Conservation (phyloP, 169 alveolate species). For the Pseudocohnilembus persalinus region DNA sequence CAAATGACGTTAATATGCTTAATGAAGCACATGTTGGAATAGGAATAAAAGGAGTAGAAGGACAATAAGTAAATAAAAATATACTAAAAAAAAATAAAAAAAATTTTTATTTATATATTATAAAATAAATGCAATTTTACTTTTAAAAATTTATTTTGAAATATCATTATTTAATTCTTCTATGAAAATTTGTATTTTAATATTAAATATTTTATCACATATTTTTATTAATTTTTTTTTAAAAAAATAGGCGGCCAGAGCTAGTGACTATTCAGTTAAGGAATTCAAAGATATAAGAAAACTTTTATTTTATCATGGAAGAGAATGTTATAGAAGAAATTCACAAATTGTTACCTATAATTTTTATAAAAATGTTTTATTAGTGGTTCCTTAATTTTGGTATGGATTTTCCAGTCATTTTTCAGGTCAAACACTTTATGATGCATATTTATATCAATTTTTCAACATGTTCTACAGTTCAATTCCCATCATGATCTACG, state of each 20-base stretch:
- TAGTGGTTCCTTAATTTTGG: conserved; percentile 76
- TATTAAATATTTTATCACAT: too few species aligned
- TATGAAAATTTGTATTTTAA: too few species aligned
- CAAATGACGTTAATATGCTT: conserved; percentile 91
- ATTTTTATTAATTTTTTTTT: too few species aligned
- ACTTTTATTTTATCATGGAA: conserved; percentile 76
- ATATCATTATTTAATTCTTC: too few species aligned
- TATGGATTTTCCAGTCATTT: conserved; percentile 68
- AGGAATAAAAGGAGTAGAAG: conserved; percentile 89
- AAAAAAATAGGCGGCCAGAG: conserved; percentile 61
- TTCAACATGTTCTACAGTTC: conserved; percentile 77
- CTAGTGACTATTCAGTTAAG: conserved; percentile 75
- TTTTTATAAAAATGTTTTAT: conserved; percentile 78
- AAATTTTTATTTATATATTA: too few species aligned
- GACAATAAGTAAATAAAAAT: conserved; percentile 55
- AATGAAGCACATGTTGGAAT: conserved; percentile 89
- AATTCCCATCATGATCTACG: conserved; percentile 66
- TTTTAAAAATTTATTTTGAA: too few species aligned
- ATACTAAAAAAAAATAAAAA: too few species aligned
- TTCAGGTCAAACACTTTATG: conserved; percentile 75
- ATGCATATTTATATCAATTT: conserved; percentile 67
- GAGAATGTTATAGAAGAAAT: conserved; percentile 67
- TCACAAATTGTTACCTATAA: conserved; percentile 71
- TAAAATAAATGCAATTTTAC: too few species aligned
- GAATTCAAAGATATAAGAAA: conserved; percentile 67